phyloP scores from a whole-genome alignment of 768 basidiomycete genomes.

The Sporobolomyces pararoseus region DNA sequence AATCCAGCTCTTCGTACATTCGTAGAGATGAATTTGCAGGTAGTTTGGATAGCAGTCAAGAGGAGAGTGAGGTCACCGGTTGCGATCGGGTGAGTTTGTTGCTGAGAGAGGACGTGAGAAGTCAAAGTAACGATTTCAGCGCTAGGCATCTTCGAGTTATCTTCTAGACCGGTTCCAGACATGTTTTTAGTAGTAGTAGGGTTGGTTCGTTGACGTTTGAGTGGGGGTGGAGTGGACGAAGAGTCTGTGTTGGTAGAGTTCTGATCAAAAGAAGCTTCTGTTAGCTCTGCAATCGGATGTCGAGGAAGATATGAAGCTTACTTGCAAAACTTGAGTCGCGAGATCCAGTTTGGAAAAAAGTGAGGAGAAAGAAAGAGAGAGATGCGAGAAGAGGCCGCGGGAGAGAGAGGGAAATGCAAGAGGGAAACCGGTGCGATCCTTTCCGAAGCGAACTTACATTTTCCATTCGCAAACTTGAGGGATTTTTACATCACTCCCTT shows the following conservation, averaged over 20 bases:
- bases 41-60: slow-evolving; percentile 79
- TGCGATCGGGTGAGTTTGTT: slow-evolving; percentile 58
- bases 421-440: too few species aligned
- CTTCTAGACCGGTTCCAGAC: slow-evolving; percentile 24
- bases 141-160: slow-evolving; percentile 16
- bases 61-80: slow-evolving; percentile 92
- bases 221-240: background rate
- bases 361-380: background rate
- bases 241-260: slow-evolving; percentile 3
- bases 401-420: background rate
- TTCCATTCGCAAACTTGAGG: too few species aligned
- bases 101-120: slow-evolving; percentile 42
- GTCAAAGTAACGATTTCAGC: slow-evolving; percentile 41
- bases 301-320: too few species aligned
- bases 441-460: background rate
- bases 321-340: background rate
- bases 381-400: too few species aligned
- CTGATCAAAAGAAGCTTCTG: background rate
- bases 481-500: too few species aligned
- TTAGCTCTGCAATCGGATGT: too few species aligned
- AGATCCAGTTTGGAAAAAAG: slow-evolving; percentile 6
- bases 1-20: slow-evolving; percentile 95
- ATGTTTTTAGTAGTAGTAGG: slow-evolving; percentile 7
- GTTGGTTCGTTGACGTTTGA: slow-evolving; percentile 25
- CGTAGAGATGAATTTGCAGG: slow-evolving; percentile 78